Evolutionary conservation across 2,329 filamentous ascomycete genomes (phyloP), one percentile per base, ranked within the genome.

Genomic region (Tolypocladium tundrense): DNA sequence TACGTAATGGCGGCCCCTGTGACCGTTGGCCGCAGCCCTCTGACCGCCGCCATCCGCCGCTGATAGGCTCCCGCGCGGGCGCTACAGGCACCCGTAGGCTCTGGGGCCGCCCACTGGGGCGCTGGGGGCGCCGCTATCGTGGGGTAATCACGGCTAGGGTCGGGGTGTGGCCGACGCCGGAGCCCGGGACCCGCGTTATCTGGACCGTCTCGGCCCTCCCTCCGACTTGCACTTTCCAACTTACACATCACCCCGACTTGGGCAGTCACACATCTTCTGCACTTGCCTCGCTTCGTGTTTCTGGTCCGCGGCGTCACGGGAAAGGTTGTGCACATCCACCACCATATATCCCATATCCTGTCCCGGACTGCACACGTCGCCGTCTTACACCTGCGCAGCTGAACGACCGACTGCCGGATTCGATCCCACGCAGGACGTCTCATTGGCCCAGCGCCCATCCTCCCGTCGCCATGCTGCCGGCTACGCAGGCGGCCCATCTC

Each of bases 121-220:
- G 45, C 39, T n/a, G 16, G 37, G 42, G n/a, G n/a, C 13, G 40
- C 57, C 39, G 45, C 39, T 19, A 16, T 56, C 54, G 41, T 54
- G 53, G 56, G 55, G 48, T 56, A 50, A 51, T 39, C 43, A 50
- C 59, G 59, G 56, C 56, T 60, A 58, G 53, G 59, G 56, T 58
- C 59, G 59, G 59, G 50, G 56, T 21, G 33, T 41, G 50, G 39
- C 58, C 58, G 58, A 55, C 53, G 27, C 58, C 58, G 56, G 58
- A 56, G n/a, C 40, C 42, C 50, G 51, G 56, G 54, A 13, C 27
- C 31, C 48, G 48, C 48, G 48, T 27, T n/a, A 27, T 50, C 40
- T 45, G 16, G 19, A 24, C 53, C 53, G 53, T 54, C 39, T 54
- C 48, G 48, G 31, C 48, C 48, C 48, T 51, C 27, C 48, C n/a